A percentile compares a stretch with the other conserved stretches of the same genome.
phyloP scores from a whole-genome alignment of 148 eudicot species.

The Vaccinium macrocarpon region DNA sequence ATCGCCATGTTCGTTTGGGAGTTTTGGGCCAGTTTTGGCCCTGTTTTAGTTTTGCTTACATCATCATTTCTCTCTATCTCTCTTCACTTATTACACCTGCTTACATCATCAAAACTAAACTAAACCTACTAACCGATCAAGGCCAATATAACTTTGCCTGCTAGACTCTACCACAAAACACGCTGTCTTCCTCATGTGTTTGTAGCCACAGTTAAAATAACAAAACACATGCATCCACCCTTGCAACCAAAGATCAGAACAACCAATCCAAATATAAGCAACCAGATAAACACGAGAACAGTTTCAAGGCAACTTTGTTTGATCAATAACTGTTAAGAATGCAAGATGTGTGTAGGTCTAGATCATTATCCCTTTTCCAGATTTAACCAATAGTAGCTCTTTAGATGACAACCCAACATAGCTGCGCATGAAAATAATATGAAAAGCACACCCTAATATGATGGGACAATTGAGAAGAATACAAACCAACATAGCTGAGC shows the following conservation, averaged over 20 bases:
- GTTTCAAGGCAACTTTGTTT: neutral
- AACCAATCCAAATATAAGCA: neutral
- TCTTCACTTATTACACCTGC: too few species aligned
- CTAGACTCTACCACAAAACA: neutral
- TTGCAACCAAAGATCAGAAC: neutral
- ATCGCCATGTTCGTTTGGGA: too few species aligned
- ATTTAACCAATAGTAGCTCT: neutral
- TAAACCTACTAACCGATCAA: too few species aligned
- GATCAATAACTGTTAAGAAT: neutral
- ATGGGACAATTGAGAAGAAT: conserved; percentile 14
- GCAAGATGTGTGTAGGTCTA: neutral
- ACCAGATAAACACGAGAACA: neutral
- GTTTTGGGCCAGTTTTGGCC: too few species aligned
- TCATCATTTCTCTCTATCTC: too few species aligned
- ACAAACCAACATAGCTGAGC: conserved; percentile 90
- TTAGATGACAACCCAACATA: neutral
- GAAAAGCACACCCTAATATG: neutral
- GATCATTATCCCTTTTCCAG: neutral
- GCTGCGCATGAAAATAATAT: neutral
- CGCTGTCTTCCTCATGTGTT: neutral
- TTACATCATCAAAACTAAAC: too few species aligned
- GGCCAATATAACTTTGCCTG: too few species aligned
- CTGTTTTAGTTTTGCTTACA: too few species aligned
- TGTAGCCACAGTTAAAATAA: neutral
- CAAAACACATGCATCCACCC: neutral